Conservation (phyloP, 2,329 filamentous ascomycete species). For the Neopestalotiopsis clavispora region DNA sequence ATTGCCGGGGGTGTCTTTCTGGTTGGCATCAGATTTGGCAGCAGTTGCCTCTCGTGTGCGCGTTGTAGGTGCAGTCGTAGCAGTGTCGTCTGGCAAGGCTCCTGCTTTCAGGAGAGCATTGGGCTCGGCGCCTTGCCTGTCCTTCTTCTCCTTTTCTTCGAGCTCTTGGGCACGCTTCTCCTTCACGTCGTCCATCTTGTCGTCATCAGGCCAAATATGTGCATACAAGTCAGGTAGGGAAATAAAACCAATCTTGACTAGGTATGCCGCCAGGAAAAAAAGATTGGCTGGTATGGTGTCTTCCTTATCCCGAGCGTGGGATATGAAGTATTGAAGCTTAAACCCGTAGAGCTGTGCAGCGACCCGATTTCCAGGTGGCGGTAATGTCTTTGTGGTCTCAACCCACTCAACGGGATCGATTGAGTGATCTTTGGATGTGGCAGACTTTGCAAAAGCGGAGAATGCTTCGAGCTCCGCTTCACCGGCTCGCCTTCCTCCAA, state of each 20-base stretch:
- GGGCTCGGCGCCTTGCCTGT: conserved; percentile 70
- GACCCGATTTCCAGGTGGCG: conserved; percentile 84
- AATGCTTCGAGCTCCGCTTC: conserved; percentile 59
- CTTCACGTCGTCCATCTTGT: conserved; percentile 77
- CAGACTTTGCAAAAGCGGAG: conserved; percentile 51
- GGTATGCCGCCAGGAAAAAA: conserved; percentile 85
- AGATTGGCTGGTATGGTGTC: conserved; percentile 90
- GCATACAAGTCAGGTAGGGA: conserved; percentile 90
- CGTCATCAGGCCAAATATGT: conserved; percentile 86
- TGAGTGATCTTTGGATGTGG: conserved; percentile 42
- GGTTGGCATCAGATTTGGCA: conserved; percentile 58
- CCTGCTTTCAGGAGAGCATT: conserved; percentile 91
- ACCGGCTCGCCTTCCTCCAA: conserved; percentile 74
- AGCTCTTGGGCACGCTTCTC: conserved; percentile 75
- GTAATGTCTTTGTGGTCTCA: conserved; percentile 77
- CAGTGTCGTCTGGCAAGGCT: conserved; percentile 82
- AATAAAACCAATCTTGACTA: conserved; percentile 97
- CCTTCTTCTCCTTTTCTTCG: conserved; percentile 75
- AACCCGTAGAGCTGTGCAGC: conserved; percentile 96
- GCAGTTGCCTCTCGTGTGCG: conserved; percentile 55
- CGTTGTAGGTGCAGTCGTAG: conserved; percentile 49
- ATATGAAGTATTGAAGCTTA: conserved; percentile 95
- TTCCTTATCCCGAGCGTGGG: conserved; percentile 71
- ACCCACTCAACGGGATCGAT: conserved; percentile 68
- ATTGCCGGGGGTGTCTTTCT: conserved; percentile 49